Conservation (phyloP, 139 green algal species). For the Tetraselmis striata region DNA sequence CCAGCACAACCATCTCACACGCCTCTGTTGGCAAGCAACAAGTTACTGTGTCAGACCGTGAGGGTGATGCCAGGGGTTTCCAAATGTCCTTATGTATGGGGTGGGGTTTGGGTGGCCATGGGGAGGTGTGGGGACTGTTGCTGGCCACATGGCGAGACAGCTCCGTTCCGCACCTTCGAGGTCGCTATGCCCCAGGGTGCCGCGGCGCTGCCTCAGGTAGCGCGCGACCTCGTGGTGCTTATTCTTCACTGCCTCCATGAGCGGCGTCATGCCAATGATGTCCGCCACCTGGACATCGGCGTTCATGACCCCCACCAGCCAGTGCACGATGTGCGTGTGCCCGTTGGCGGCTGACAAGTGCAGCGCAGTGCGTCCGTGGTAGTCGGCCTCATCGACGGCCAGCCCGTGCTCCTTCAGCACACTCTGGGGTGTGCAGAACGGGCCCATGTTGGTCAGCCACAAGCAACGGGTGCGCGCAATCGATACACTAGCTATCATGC, state of each 20-base stretch:
- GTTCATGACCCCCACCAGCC: background rate
- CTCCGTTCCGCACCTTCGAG: background rate
- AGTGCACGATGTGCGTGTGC: slow-evolving; percentile 26
- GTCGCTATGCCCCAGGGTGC: background rate
- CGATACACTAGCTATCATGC: too few species aligned
- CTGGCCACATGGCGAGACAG: too few species aligned
- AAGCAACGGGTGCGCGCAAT: too few species aligned
- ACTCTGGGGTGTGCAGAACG: background rate
- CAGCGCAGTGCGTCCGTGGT: slow-evolving; percentile 28
- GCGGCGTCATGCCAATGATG: background rate
- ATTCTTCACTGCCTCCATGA: background rate
- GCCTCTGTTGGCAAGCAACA: too few species aligned
- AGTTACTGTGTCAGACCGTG: too few species aligned
- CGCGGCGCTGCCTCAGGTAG: background rate
- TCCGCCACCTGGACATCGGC: background rate
- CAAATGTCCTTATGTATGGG: too few species aligned
- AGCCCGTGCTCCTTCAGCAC: slow-evolving; percentile 19
- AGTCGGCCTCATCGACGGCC: slow-evolving; percentile 19
- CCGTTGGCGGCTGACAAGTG: slow-evolving; percentile 30
- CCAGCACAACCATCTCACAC: background rate
- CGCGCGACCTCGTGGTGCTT: background rate
- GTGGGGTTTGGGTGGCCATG: too few species aligned
- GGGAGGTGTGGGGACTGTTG: slow-evolving; percentile 13
- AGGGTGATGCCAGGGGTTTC: too few species aligned
- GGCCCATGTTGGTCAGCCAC: too few species aligned